These are phyloP conservation scores for Neurospora terricola DNA, from an alignment of 495 filamentous ascomycete species.

Conservation along the genomic window DNA sequence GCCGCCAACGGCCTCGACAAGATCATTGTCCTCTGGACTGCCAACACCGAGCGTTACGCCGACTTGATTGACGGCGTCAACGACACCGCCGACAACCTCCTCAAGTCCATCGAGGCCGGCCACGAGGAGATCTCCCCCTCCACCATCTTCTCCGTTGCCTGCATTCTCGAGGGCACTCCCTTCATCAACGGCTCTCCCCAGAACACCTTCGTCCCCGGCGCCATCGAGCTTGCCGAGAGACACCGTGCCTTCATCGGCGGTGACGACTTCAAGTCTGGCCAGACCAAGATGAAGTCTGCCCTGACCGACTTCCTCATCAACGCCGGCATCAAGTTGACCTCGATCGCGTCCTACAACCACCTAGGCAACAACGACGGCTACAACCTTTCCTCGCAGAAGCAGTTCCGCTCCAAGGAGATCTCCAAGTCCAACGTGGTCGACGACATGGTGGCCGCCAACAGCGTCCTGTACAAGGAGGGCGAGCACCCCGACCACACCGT, in stretches of 20 bases:
- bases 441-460: conserved; percentile 97
- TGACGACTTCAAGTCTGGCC: conserved; percentile 99
- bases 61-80: conserved; percentile 84
- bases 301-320: conserved; percentile 98
- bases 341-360: conserved; percentile 98
- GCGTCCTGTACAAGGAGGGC: conserved; percentile 74
- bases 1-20: conserved; percentile 76
- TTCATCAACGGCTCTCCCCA: conserved; percentile 99
- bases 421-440: conserved; percentile 98
- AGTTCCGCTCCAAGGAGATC: conserved; percentile 99
- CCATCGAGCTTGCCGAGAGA: conserved; percentile 80
- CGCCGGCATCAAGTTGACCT: conserved; percentile 97
- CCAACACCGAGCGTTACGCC: conserved; percentile 95
- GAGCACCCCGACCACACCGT: conserved; percentile 86
- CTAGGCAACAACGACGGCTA: conserved; percentile 99
- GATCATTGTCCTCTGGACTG: conserved; percentile 96
- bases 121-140: conserved; percentile 88
- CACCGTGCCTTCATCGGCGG: conserved; percentile 87
- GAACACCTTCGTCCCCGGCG: conserved; percentile 96
- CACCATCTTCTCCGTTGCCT: conserved; percentile 90
- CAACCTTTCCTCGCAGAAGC: conserved; percentile 93
- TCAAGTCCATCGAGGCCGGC: conserved; percentile 74
- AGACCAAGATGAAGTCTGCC: conserved; percentile 99
- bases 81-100: conserved; percentile 89
- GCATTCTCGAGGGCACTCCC: conserved; percentile 76